A percentile compares a stretch with the other conserved stretches of the same genome.
Conservation (phyloP, 305 asterid species). For the Solanum hybrid region DNA sequence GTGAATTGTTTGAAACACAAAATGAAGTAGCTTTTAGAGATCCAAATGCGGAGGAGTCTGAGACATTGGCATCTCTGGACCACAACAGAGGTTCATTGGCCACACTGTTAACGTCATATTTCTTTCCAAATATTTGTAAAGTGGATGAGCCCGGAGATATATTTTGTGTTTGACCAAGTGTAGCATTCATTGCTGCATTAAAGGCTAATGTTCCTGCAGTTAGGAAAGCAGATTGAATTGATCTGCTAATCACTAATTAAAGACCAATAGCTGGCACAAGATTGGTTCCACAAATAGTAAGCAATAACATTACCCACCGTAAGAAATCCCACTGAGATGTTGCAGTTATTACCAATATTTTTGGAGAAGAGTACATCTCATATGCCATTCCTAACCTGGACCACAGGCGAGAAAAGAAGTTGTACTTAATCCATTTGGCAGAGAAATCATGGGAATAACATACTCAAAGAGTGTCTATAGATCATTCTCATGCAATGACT, state of each 20-base stretch:
- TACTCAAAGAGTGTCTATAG: not conserved
- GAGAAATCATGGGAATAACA: not conserved
- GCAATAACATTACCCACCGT: not conserved
- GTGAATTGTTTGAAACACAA: too few species aligned
- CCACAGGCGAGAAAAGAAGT: not conserved
- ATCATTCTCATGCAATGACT: not conserved
- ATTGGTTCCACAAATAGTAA: not conserved
- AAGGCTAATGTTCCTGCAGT: not conserved
- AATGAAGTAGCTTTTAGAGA: too few species aligned
- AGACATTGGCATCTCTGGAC: too few species aligned
- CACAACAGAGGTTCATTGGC: not conserved
- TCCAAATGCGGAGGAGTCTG: too few species aligned
- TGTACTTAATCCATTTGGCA: not conserved
- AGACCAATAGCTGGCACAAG: not conserved
- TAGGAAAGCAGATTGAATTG: not conserved
- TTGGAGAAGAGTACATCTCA: not conserved
- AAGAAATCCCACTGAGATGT: not conserved
- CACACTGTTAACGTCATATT: not conserved
- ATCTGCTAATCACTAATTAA: not conserved
- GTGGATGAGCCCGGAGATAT: not conserved
- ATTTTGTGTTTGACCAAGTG: not conserved
- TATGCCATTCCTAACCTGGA: not conserved
- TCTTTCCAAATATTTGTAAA: not conserved
- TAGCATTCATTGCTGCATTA: not conserved
- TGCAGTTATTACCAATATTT: not conserved